Evolutionary conservation across 2,329 filamentous ascomycete species (phyloP).

Genomic region (Trichophyton simii): DNA sequence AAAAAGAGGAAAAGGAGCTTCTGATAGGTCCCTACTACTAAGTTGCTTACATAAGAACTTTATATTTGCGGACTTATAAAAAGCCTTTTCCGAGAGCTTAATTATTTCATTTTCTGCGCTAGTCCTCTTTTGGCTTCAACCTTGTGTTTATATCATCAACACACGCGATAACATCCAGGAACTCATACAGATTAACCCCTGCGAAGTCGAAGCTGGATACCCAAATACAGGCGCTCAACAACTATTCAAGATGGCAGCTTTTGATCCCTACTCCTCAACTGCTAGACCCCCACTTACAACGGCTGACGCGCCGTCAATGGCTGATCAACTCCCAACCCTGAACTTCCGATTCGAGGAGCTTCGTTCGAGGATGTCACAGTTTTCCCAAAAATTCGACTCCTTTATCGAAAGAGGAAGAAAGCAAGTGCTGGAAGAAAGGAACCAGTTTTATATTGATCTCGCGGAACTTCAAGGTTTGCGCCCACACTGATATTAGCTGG

Average conservation of each 20-base stretch:
- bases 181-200: neutral
- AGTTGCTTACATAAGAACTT: neutral
- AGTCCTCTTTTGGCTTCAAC: neutral
- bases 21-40: too few species aligned
- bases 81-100: neutral
- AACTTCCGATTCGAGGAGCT: constrained; percentile 95
- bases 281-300: constrained; percentile 40
- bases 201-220: too few species aligned
- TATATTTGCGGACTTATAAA: neutral
- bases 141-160: neutral
- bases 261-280: constrained; percentile 41
- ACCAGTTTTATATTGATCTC: constrained; percentile 81
- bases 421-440: constrained; percentile 80
- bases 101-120: neutral
- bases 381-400: constrained; percentile 77
- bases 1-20: too few species aligned
- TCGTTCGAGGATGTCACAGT: constrained; percentile 87
- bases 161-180: neutral
- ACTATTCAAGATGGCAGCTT: neutral
- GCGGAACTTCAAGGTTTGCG: constrained; percentile 72
- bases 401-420: constrained; percentile 90
- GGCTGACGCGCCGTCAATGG: constrained; percentile 47
- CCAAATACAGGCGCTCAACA: neutral
- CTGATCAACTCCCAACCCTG: constrained; percentile 64
- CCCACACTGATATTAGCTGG: constrained; percentile 6